A percentile compares a stretch with the other conserved stretches of the same genome.
Conservation (phyloP, 345 rosid species). For the Hibiscus trionum region DNA sequence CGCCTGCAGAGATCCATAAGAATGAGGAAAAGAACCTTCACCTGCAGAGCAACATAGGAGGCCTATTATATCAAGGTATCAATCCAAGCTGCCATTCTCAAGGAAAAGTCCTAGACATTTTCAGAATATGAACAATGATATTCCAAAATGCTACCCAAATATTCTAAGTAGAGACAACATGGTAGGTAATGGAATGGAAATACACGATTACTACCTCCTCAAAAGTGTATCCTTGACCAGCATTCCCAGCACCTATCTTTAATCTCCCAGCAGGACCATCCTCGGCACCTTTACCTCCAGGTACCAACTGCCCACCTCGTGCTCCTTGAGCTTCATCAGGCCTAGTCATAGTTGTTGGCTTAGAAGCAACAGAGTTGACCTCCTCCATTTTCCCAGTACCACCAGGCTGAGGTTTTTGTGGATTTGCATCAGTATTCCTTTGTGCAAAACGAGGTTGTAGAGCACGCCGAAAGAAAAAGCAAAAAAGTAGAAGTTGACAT, state of each 20-base stretch:
- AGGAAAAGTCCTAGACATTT: background rate
- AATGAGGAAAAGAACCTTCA: conserved; percentile 91
- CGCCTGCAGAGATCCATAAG: conserved; percentile 96
- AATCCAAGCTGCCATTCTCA: background rate
- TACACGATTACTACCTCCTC: conserved; percentile 59
- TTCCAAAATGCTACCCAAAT: background rate
- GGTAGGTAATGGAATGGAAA: background rate
- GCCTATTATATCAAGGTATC: conserved; percentile 4
- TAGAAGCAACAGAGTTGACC: conserved; percentile 35
- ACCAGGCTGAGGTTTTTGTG: conserved; percentile 70
- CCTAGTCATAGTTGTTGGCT: conserved; percentile 40
- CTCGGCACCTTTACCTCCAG: conserved; percentile 78
- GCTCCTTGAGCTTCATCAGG: conserved; percentile 67
- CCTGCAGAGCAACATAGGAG: conserved; percentile 39
- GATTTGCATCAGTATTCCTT: conserved; percentile 58
- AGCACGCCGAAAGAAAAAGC: conserved; percentile 74
- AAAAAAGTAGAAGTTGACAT: conserved; percentile 92
- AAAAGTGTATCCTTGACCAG: conserved; percentile 97
- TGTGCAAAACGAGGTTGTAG: conserved; percentile 63
- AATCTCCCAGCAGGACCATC: conserved; percentile 67
- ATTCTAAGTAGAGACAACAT: background rate
- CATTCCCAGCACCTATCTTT: conserved; percentile 91
- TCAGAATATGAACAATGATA: background rate
- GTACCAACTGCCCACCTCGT: conserved; percentile 50
- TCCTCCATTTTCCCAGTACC: conserved; percentile 75